Evolutionary conservation across 495 filamentous ascomycete genomes (phyloP), one percentile per base, ranked within the genome.

Genomic region (Penicillium turbatum): DNA sequence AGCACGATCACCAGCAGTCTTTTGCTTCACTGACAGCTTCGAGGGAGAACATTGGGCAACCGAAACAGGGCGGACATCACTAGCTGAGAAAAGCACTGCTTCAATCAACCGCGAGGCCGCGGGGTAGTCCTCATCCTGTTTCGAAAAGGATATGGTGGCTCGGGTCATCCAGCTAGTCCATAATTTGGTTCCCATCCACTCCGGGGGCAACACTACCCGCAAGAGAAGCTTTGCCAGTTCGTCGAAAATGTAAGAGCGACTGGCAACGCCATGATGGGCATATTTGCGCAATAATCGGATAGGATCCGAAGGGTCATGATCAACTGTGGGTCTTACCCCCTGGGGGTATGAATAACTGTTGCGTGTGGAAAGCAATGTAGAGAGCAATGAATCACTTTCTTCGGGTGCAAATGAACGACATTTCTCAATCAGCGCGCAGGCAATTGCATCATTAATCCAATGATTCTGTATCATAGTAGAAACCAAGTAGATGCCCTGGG

Each of bases 401-500:
- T 76, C 74, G 5, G 64, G 47, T 48, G 74, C 70, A 24, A 64
- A 59, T 2, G 55, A 38, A 21, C 68, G 59, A 43, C 68, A 72
- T 19, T 67, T 66, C 30, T 70, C 65, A 45, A 77, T 55, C 17
- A 77, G 47, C 15, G 67, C 57, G 48, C 59, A 72, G 3, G 63
- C 60, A 17, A 72, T 67, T 5, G 61, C 15, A 32, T 65, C 59
- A 1, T 67, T 67, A 5, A 78, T 47, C 72, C 72, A 75, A 47
- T 56, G 54, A n/a, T 80, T 77, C 12, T 54, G 39, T 37, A 84
- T 76, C 55, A 85, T 82, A 9, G 76, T 69, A 24, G 71, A 73
- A 27, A 92, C 61, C 30, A 87, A 68, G 31, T 71, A 59, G 9
- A 89, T 63, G n/a, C 84, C 86, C 49, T 89, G 85, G 5, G 86